Evolutionary conservation across 1,139 yeast species (phyloP), one percentile per base, ranked within the genome.

Genomic region (Yamadazyma mexicana): DNA sequence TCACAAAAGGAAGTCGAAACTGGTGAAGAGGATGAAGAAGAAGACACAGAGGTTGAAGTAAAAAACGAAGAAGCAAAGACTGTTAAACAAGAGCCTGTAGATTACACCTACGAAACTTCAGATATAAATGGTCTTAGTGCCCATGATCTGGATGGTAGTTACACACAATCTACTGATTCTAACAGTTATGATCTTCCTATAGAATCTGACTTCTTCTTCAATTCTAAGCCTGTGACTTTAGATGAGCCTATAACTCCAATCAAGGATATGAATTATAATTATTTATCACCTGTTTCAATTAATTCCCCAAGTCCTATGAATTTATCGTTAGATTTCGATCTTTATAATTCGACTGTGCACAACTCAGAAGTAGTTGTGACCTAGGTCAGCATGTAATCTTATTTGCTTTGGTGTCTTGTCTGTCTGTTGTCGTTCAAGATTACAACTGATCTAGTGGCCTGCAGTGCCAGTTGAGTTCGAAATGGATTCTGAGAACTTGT

Each of bases 311-410:
- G 74, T 10, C 75, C 75, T 12, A 59, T 66, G 38, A 72, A 69
- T 48, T 64, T 69, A 51, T 67, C 72, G 17, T 58, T 67, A 45
- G 51, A 25, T 25, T 9, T 33, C 17, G 35, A 33, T 24, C 26
- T 18, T 17, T 35, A 18, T 26, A 28, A 33, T 23, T 34, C 31
- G 29, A 34, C 61, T 62, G 75, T 66, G 75, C 75, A 70, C 69
- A 69, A 68, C 71, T 69, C 76, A 63, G 77, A 68, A 70, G 76
- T 59, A 62, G 69, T 69, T 71, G 72, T 70, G 72, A 22, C 26
- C 28, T 32, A 11, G 14, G 9, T 23, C 35, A 14, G 18, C 17
- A 20, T 32, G 34, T 23, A 23, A 23, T 20, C 31, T 22, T n/a
- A 9, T 8, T 8, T 15, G 14, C 20, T 35, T 35, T 31, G 28